These are phyloP conservation scores for Cardiospermum halicacabum DNA, from an alignment of 345 rosid genomes.

Conservation along the genomic window DNA sequence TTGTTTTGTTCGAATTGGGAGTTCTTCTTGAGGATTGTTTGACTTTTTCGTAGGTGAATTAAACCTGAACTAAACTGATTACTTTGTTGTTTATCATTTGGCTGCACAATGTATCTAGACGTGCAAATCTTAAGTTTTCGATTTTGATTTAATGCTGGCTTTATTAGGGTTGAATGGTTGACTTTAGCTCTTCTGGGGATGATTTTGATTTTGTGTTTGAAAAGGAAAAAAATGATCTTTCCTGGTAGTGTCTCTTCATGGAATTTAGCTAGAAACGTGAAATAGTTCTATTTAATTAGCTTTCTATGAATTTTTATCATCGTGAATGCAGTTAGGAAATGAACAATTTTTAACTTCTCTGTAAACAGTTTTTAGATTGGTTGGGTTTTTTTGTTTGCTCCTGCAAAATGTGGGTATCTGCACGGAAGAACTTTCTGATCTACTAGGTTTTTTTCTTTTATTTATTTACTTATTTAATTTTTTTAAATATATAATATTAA, in stretches of 20 bases:
- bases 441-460: no score
- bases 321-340: background rate
- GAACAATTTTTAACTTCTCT: background rate
- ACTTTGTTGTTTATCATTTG: background rate
- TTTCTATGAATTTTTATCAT: background rate
- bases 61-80: background rate
- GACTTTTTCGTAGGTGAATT: background rate
- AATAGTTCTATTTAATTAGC: background rate
- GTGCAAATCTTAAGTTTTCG: background rate
- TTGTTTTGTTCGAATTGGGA: background rate
- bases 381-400: no score
- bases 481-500: no score
- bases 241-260: background rate
- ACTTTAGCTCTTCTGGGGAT: background rate
- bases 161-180: constrained; percentile 11
- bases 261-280: background rate
- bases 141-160: background rate
- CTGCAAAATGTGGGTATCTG: no score
- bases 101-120: background rate
- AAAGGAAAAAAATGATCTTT: background rate
- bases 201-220: background rate
- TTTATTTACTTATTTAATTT: no score
- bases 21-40: background rate
- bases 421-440: no score
- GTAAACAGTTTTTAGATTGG: no score